Evolutionary conservation across 2,329 filamentous ascomycete genomes (phyloP).

Genomic region (Alternaria angustiovoidea): DNA sequence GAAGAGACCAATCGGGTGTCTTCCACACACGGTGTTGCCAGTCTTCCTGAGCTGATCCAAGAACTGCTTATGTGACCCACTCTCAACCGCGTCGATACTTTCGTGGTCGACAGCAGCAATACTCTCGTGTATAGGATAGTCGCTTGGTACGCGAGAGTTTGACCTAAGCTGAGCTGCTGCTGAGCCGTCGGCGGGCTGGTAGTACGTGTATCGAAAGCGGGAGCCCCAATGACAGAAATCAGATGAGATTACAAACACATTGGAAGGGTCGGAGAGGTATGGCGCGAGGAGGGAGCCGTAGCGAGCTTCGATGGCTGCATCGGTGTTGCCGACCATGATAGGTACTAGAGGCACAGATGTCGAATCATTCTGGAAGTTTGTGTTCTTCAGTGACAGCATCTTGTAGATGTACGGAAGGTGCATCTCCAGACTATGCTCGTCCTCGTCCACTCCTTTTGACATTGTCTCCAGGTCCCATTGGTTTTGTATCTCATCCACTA

Average conservation of each 20-base stretch:
- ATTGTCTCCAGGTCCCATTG: conserved; percentile 59
- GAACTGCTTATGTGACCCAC: conserved; percentile 75
- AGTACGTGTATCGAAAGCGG: conserved; percentile 84
- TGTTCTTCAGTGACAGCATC: conserved; percentile 62
- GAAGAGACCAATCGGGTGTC: conserved; percentile 91
- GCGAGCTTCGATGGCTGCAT: conserved; percentile 68
- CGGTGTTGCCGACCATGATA: conserved; percentile 83
- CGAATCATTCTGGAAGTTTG: conserved; percentile 47
- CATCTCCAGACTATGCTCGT: conserved; percentile 96
- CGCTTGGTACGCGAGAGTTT: conserved; percentile 55
- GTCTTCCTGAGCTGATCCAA: conserved; percentile 73
- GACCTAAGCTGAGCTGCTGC: conserved; percentile 40
- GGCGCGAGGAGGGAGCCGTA: conserved; percentile 77
- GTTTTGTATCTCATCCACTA: conserved; percentile 57
- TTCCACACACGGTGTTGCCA: conserved; percentile 89
- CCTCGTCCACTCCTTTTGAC: conserved; percentile 71
- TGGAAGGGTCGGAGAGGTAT: conserved; percentile 77
- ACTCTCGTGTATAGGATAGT: conserved; percentile 77
- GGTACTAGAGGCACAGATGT: conserved; percentile 80
- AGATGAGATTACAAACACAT: conserved; percentile 87
- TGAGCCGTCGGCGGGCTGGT: conserved; percentile 63
- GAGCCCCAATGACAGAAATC: conserved; percentile 98
- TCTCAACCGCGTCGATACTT: conserved; percentile 85
- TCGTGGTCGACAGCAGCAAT: conserved; percentile 81
- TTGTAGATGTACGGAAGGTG: conserved; percentile 94